Evolutionary conservation across 352 stramenopile genomes (phyloP).

Genomic region (Phytophthora vignae): DNA sequence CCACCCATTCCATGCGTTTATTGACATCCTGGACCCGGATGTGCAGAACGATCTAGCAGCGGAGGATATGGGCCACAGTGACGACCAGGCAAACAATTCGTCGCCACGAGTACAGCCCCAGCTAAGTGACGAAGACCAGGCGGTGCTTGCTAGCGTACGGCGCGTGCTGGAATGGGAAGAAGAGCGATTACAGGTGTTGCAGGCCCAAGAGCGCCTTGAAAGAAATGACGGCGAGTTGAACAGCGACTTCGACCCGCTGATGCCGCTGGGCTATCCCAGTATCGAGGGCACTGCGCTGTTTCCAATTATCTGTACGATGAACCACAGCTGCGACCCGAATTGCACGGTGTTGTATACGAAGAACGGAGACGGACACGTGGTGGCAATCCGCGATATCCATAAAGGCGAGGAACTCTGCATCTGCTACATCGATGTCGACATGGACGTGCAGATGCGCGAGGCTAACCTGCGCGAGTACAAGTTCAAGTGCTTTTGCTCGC

Average conservation of each 20-base stretch:
- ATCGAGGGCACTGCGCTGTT: constrained; percentile 96
- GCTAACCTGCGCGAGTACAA: constrained; percentile 79
- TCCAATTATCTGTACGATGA: constrained; percentile 95
- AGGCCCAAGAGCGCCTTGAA: constrained; percentile 80
- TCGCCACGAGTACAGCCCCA: constrained; percentile 35
- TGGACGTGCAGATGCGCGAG: constrained; percentile 75
- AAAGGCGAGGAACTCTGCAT: constrained; percentile 95
- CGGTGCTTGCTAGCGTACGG: constrained; percentile 50
- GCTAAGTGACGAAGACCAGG: constrained; percentile 36
- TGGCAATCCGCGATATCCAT: constrained; percentile 73
- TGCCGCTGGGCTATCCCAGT: constrained; percentile 48
- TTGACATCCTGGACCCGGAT: constrained; percentile 78
- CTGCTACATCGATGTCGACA: constrained; percentile 94
- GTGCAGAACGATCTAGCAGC: constrained; percentile 34
- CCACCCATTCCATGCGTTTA: constrained; percentile 78
- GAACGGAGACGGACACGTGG: constrained; percentile 71
- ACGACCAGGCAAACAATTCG: constrained; percentile 8
- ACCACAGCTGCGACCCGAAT: constrained; percentile 96
- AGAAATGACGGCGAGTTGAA: constrained; percentile 44
- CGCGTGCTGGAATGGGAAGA: constrained; percentile 58
- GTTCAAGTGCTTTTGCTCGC: constrained; percentile 77
- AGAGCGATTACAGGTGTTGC: constrained; percentile 33
- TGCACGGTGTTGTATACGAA: constrained; percentile 91
- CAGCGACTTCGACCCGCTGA: constrained; percentile 27
- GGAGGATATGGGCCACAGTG: constrained; percentile 15